A percentile compares a stretch with the other conserved stretches of the same genome.
Conservation (phyloP, 1,139 yeast species). For the Suzukiozyma palmioleophila region DNA sequence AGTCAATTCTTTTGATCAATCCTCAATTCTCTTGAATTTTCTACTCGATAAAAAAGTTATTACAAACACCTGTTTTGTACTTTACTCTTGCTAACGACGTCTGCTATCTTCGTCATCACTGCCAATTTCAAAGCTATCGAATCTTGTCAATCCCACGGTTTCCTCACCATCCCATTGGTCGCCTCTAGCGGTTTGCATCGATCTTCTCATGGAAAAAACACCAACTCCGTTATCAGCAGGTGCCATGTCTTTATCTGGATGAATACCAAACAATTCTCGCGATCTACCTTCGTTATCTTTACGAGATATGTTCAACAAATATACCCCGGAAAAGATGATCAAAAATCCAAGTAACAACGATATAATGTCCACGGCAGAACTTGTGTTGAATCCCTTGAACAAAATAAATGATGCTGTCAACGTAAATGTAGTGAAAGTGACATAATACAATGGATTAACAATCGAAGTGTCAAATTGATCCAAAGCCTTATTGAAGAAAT, state of each 20-base stretch:
- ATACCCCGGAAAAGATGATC: constrained; percentile 85
- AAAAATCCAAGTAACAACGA: constrained; percentile 85
- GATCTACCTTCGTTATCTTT: constrained; percentile 54
- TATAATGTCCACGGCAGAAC: constrained; percentile 74
- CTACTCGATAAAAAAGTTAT: too few species aligned
- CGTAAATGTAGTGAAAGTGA: constrained; percentile 87
- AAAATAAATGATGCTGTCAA: constrained; percentile 81
- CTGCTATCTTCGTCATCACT: constrained; percentile 34
- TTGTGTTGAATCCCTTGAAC: constrained; percentile 83
- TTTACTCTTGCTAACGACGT: constrained; percentile 1
- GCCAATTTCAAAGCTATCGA: constrained; percentile 56
- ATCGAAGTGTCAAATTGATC: constrained; percentile 92
- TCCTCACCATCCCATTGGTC: constrained; percentile 47
- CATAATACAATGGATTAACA: constrained; percentile 88
- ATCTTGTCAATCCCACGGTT: constrained; percentile 54
- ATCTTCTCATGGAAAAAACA: constrained; percentile 57
- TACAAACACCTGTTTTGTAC: too few species aligned
- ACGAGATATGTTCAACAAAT: constrained; percentile 73
- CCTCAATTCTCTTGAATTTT: too few species aligned
- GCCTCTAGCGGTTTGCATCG: constrained; percentile 59
- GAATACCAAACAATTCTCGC: constrained; percentile 60
- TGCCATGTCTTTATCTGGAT: constrained; percentile 49
- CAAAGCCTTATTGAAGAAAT: constrained; percentile 86
- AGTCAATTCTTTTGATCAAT: too few species aligned
- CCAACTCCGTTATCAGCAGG: constrained; percentile 88